A percentile compares a stretch with the other conserved stretches of the same genome.
These are phyloP conservation scores for Eragrostis nindensis DNA, from an alignment of 176 grass and related monocot genomes.

Conservation along the genomic window DNA sequence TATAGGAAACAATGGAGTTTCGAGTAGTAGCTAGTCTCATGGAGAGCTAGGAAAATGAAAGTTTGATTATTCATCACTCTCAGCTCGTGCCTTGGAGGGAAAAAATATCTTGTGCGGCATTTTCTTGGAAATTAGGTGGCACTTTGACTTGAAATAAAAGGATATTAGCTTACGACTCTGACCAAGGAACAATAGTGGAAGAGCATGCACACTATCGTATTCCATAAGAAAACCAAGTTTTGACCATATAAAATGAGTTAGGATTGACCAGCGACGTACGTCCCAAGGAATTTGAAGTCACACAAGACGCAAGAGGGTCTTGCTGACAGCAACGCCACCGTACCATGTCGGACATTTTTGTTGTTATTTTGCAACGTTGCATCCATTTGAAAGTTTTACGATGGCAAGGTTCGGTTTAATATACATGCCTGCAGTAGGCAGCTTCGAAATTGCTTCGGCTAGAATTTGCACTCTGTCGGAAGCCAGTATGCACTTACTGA, in stretches of 20 bases:
- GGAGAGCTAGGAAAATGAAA: background rate
- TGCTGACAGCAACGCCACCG: conserved; percentile 1
- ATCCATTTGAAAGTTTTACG: background rate
- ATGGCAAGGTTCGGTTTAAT: no score
- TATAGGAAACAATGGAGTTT: no score
- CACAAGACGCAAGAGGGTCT: conserved; percentile 19
- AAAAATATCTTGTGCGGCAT: background rate
- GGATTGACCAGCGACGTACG: conserved; percentile 11
- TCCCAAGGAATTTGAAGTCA: conserved; percentile 24
- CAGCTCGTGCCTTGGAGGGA: background rate
- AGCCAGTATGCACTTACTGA: background rate
- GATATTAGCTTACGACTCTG: background rate
- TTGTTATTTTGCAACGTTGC: background rate
- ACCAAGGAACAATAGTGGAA: conserved; percentile 1
- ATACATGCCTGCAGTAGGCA: background rate
- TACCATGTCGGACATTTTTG: background rate
- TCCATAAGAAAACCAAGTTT: conserved; percentile 7
- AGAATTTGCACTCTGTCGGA: background rate
- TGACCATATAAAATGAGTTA: conserved; percentile 22
- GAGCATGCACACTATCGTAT: background rate
- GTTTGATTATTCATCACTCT: background rate
- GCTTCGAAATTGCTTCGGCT: background rate
- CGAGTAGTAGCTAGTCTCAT: no score
- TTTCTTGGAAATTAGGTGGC: conserved; percentile 34
- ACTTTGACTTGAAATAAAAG: conserved; percentile 27